Evolutionary conservation across 345 rosid genomes (phyloP).

Genomic region (Hevea brasiliensis): DNA sequence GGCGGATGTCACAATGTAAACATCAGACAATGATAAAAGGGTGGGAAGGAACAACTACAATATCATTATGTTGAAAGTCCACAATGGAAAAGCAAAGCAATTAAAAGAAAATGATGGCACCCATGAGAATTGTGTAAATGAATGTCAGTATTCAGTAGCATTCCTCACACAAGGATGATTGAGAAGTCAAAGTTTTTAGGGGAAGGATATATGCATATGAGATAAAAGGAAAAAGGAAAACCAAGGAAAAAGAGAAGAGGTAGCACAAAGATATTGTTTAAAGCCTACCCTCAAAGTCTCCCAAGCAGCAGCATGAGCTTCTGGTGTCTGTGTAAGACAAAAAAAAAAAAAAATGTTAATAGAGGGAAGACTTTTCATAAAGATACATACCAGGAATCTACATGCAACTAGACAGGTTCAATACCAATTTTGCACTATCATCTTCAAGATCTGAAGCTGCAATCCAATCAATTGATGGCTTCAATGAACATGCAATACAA

Average conservation of each 20-base stretch:
- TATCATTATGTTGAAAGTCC: background rate
- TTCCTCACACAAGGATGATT: background rate
- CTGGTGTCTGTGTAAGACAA: slow-evolving; percentile 29
- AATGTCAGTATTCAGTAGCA: too few species aligned
- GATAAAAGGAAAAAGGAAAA: background rate
- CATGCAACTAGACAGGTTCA: slow-evolving; percentile 15
- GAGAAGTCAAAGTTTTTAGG: background rate
- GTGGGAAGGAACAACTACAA: background rate
- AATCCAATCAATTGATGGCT: slow-evolving; percentile 40
- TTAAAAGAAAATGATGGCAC: slow-evolving; percentile 1
- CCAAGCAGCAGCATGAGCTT: slow-evolving; percentile 40
- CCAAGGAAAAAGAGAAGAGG: background rate
- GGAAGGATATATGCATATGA: background rate
- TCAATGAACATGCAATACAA: slow-evolving; percentile 34
- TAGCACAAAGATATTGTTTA: background rate
- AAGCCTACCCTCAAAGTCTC: slow-evolving; percentile 32
- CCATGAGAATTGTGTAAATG: background rate
- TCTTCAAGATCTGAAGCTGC: slow-evolving; percentile 44
- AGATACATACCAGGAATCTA: background rate
- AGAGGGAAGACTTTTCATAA: background rate
- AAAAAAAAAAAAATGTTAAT: background rate
- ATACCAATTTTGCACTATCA: slow-evolving; percentile 33
- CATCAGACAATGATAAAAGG: background rate
- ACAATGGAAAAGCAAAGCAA: background rate
- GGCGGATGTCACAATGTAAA: background rate